Evolutionary conservation across 495 filamentous ascomycete species (phyloP).

Genomic region (Daldinia childiae): DNA sequence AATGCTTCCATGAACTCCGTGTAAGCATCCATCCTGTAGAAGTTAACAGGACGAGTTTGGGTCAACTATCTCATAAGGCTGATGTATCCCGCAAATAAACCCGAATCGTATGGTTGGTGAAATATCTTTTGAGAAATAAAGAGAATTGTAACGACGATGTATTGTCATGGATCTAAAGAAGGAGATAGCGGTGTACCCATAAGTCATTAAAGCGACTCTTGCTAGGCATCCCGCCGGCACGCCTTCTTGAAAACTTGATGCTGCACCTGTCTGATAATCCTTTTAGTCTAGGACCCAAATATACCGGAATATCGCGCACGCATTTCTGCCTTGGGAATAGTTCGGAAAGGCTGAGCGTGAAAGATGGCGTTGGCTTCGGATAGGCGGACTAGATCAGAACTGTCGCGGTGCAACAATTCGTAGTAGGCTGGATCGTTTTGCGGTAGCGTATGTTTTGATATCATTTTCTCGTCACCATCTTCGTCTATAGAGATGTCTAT

Average conservation of each 20-base stretch:
- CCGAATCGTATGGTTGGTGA: neutral
- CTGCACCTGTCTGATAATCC: neutral
- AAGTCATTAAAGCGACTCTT: neutral
- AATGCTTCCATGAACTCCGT: neutral
- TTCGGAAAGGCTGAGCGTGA: neutral
- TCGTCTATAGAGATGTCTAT: neutral
- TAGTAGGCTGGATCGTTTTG: conserved; percentile 17
- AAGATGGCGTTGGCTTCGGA: conserved; percentile 2
- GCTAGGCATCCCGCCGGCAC: neutral
- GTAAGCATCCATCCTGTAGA: neutral
- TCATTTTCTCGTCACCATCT: neutral
- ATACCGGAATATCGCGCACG: neutral
- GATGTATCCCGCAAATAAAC: neutral
- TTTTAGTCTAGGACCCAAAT: neutral
- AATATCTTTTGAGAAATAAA: neutral
- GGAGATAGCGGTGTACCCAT: neutral
- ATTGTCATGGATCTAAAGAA: neutral
- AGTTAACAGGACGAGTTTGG: neutral
- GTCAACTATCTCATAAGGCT: neutral
- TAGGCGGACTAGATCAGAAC: conserved; percentile 1
- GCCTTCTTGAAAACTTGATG: too few relatives aligned
- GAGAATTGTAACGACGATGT: neutral
- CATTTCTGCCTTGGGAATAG: conserved; percentile 12
- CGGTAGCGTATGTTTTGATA: conserved; percentile 10
- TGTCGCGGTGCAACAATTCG: conserved; percentile 10